phyloP scores from a whole-genome alignment of 2,329 filamentous ascomycete genomes.

The Curvularia eragrostidis region DNA sequence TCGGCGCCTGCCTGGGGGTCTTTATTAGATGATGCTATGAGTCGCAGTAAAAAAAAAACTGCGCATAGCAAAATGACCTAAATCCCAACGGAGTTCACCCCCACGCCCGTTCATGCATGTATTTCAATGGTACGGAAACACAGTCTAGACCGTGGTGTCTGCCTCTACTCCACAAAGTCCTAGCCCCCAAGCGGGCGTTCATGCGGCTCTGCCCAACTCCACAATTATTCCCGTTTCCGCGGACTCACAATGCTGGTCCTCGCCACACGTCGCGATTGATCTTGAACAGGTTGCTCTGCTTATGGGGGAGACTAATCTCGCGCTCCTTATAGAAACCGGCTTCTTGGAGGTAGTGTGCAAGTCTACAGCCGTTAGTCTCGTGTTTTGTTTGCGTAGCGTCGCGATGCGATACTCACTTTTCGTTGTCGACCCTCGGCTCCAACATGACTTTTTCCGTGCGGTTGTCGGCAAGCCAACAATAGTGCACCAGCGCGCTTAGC shows the following conservation, averaged over 20 bases:
- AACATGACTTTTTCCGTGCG: constrained; percentile 83
- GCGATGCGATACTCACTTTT: constrained; percentile 66
- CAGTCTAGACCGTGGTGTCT: constrained; percentile 23
- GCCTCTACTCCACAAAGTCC: constrained; percentile 29
- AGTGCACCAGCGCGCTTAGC: constrained; percentile 87
- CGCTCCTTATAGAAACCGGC: constrained; percentile 85
- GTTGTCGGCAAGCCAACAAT: constrained; percentile 76
- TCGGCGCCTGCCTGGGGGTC: neutral
- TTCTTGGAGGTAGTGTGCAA: constrained; percentile 72
- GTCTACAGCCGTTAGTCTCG: constrained; percentile 54
- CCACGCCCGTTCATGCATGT: constrained; percentile 8
- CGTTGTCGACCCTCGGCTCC: constrained; percentile 91
- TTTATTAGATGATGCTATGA: neutral
- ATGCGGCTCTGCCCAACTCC: constrained; percentile 24
- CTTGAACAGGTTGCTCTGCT: constrained; percentile 86
- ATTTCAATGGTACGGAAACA: constrained; percentile 7
- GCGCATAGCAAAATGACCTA: constrained; percentile 5
- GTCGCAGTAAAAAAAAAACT: too few relatives aligned
- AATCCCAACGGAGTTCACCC: constrained; percentile 7
- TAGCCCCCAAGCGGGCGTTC: constrained; percentile 10
- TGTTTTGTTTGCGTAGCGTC: neutral
- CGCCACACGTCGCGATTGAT: constrained; percentile 79
- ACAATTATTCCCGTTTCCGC: constrained; percentile 15
- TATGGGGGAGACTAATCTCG: constrained; percentile 87
- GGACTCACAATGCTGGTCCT: constrained; percentile 36